These are phyloP conservation scores for Solanum etuberosum DNA, from an alignment of 257 asterid species.

Conservation along the genomic window DNA sequence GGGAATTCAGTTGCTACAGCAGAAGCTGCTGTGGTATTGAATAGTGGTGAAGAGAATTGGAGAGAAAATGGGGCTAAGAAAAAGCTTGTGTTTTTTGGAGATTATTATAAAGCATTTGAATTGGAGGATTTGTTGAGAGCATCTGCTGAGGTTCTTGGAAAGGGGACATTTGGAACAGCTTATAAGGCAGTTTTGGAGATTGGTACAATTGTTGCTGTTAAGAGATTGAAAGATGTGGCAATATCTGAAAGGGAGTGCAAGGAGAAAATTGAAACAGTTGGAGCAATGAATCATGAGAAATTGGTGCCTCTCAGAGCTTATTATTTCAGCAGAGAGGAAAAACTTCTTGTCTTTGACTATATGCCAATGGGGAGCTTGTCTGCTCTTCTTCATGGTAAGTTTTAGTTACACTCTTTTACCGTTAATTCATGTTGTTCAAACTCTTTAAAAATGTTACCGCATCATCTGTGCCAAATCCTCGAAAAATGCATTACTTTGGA, in stretches of 20 bases:
- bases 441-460: neutral
- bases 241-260: slow-evolving; percentile 47
- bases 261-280: slow-evolving; percentile 64
- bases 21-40: slow-evolving; percentile 25
- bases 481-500: neutral
- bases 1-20: slow-evolving; percentile 27
- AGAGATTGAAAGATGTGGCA: slow-evolving; percentile 74
- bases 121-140: slow-evolving; percentile 35
- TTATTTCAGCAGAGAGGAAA: slow-evolving; percentile 75
- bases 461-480: neutral
- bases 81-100: slow-evolving; percentile 20
- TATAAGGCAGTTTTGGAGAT: slow-evolving; percentile 84
- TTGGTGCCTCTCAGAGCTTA: slow-evolving; percentile 82
- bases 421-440: neutral
- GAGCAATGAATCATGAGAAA: slow-evolving; percentile 65
- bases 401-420: neutral
- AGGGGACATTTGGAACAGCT: slow-evolving; percentile 44
- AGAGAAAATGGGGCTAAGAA: slow-evolving; percentile 17
- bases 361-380: slow-evolving; percentile 92
- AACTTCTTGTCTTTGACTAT: slow-evolving; percentile 80
- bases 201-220: slow-evolving; percentile 76
- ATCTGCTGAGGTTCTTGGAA: slow-evolving; percentile 38
- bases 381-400: slow-evolving; percentile 74
- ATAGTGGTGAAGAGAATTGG: slow-evolving; percentile 8
- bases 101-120: slow-evolving; percentile 18